These are phyloP conservation scores for Ascochyta fabae DNA, from an alignment of 2,329 filamentous ascomycete species.

Conservation along the genomic window DNA sequence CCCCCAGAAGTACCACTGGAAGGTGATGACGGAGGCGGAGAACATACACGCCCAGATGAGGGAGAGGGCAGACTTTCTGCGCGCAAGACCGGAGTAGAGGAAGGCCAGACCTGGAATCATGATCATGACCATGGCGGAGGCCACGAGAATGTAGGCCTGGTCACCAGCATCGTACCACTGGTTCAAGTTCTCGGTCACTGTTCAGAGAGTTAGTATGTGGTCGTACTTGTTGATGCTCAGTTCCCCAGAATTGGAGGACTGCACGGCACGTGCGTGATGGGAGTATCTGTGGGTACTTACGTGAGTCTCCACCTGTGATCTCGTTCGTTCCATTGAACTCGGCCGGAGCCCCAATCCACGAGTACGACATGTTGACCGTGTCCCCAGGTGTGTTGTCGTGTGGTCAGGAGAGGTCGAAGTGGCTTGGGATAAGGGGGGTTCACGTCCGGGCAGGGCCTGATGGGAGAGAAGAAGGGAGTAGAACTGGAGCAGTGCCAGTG, in stretches of 20 bases:
- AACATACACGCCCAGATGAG: constrained; percentile 98
- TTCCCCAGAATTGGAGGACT: constrained; percentile 1
- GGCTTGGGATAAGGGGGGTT: constrained; percentile 11
- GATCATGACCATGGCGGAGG: constrained; percentile 90
- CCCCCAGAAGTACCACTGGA: constrained; percentile 99
- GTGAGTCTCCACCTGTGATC: constrained; percentile 75
- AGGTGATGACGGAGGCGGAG: constrained; percentile 86
- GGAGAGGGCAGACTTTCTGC: constrained; percentile 94
- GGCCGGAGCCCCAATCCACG: constrained; percentile 54
- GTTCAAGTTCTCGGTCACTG: constrained; percentile 87
- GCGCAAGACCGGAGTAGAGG: constrained; percentile 95
- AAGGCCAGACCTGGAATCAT: constrained; percentile 98
- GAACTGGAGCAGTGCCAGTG: constrained; percentile 34
- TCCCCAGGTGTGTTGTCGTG: constrained; percentile 18
- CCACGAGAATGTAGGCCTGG: constrained; percentile 89
- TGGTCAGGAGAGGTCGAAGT: constrained; percentile 11
- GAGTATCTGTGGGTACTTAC: constrained; percentile 60
- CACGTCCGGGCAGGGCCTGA: constrained; percentile 22
- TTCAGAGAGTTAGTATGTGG: constrained; percentile 14
- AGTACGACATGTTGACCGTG: constrained; percentile 55
- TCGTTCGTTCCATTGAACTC: constrained; percentile 62
- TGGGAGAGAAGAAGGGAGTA: constrained; percentile 15
- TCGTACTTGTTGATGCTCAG: not conserved
- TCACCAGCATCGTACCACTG: constrained; percentile 94
- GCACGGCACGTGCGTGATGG: constrained; percentile 29